phyloP scores from a whole-genome alignment of 2,329 filamentous ascomycete species.

The Calonectria ilicicola region DNA sequence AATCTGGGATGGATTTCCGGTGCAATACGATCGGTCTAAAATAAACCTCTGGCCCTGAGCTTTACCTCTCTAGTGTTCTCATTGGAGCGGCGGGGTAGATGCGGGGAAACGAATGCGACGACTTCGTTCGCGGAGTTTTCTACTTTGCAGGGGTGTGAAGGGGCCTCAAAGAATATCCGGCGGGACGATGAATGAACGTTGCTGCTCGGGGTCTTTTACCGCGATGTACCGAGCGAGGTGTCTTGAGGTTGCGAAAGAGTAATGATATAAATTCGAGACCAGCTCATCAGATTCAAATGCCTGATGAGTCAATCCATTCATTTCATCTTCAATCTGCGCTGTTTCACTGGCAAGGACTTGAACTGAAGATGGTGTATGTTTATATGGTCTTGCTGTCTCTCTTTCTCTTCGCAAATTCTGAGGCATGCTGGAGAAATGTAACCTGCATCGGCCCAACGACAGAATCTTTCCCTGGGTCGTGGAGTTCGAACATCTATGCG shows the following conservation, averaged over 20 bases:
- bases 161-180: not conserved
- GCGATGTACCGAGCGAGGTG: not conserved
- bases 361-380: not conserved
- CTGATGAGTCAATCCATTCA: not conserved
- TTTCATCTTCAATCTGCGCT: not conserved
- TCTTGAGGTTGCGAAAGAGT: not conserved
- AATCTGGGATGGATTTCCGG: not conserved
- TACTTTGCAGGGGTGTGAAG: not conserved
- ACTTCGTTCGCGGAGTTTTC: not conserved
- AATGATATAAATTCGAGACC: not conserved
- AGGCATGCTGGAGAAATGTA: not conserved
- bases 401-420: not conserved
- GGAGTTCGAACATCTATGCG: not conserved
- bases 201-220: not conserved
- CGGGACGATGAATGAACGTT: not conserved
- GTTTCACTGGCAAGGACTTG: not conserved
- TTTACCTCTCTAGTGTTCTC: not conserved
- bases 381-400: not conserved
- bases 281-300: not conserved
- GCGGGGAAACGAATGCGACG: not conserved
- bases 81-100: not conserved
- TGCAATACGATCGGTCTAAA: not conserved
- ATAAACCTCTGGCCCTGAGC: not conserved
- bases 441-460: not conserved
- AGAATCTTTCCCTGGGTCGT: not conserved